These are phyloP conservation scores for Candida hungchunana DNA, from an alignment of 805 yeast genomes.

Conservation along the genomic window DNA sequence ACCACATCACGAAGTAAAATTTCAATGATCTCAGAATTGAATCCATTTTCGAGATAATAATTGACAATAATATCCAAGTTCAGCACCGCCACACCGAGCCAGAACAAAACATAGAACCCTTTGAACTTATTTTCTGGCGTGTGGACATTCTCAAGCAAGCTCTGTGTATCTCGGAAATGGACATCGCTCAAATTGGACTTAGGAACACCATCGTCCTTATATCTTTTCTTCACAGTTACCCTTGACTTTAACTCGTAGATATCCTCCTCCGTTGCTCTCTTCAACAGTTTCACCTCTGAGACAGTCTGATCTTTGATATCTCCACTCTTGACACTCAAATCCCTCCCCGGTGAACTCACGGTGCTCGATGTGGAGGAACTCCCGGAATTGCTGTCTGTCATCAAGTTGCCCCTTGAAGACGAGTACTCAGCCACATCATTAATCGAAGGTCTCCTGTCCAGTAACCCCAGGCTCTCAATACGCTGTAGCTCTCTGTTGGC, in stretches of 20 bases:
- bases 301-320: not conserved
- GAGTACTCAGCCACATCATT: constrained; percentile 12
- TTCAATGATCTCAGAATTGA: constrained; percentile 50
- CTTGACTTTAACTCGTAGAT: constrained; percentile 18
- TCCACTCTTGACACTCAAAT: not conserved
- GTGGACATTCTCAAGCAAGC: constrained; percentile 24
- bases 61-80: constrained; percentile 51
- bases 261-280: constrained; percentile 17
- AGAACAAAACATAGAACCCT: constrained; percentile 78
- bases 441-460: constrained; percentile 12
- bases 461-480: constrained; percentile 7
- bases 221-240: constrained; percentile 17
- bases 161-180: constrained; percentile 15
- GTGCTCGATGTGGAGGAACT: not conserved
- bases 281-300: constrained; percentile 6
- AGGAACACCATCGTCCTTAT: constrained; percentile 23
- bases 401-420: constrained; percentile 2
- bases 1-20: constrained; percentile 58
- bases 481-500: constrained; percentile 1
- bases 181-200: constrained; percentile 27
- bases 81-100: constrained; percentile 48
- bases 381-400: not conserved
- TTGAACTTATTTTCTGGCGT: constrained; percentile 39
- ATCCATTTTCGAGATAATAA: constrained; percentile 44
- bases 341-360: not conserved